Evolutionary conservation across 2,329 filamentous ascomycete species (phyloP).

Genomic region (Fusarium sp.): DNA sequence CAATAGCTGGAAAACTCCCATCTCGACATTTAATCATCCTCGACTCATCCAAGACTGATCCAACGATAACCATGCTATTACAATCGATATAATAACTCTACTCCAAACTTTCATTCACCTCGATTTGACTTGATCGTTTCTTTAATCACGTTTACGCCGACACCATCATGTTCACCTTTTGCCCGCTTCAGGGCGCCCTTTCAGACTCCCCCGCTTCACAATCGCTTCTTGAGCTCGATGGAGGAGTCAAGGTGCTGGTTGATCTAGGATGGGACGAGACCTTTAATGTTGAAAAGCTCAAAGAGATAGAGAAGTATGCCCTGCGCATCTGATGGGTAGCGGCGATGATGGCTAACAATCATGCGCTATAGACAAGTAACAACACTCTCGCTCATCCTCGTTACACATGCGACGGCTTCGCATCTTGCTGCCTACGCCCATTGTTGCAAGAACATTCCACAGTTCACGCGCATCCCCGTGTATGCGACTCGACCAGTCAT

Average conservation of each 20-base stretch:
- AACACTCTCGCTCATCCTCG: constrained; percentile 89
- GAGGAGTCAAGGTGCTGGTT: constrained; percentile 92
- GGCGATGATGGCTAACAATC: constrained; percentile 32
- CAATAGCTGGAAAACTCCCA: constrained; percentile 20
- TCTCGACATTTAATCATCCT: neutral
- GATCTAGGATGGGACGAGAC: constrained; percentile 96
- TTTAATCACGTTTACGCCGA: constrained; percentile 23
- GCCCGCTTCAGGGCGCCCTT: constrained; percentile 88
- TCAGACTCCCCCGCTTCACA: constrained; percentile 88
- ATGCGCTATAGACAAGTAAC: constrained; percentile 75
- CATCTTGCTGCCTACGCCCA: constrained; percentile 95
- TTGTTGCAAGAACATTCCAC: constrained; percentile 94
- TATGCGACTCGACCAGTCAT: constrained; percentile 96
- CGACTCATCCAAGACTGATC: neutral
- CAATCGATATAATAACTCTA: constrained; percentile 25
- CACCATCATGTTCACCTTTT: constrained; percentile 90
- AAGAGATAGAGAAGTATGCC: constrained; percentile 86
- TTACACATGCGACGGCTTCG: constrained; percentile 91
- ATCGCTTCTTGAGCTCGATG: constrained; percentile 96
- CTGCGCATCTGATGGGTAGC: neutral
- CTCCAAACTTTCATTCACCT: neutral
- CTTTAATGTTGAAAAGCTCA: constrained; percentile 84
- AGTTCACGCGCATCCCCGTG: constrained; percentile 90
- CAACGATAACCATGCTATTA: constrained; percentile 34
- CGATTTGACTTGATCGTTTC: constrained; percentile 12